Evolutionary conservation across 2,329 filamentous ascomycete species (phyloP).

Genomic region (Clonostachys solani): DNA sequence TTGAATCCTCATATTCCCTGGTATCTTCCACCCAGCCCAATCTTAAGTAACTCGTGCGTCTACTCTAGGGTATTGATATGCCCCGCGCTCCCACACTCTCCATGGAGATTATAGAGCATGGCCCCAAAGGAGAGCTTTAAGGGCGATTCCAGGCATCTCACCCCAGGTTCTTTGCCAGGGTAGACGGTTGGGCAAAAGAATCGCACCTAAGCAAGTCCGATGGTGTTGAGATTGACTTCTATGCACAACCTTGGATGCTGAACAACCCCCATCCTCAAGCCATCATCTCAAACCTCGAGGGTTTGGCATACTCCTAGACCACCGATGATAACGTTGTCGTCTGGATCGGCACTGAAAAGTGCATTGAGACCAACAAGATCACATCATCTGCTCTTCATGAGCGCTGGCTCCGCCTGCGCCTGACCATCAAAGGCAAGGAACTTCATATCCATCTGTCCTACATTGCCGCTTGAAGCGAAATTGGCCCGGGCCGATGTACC

Average conservation of each 20-base stretch:
- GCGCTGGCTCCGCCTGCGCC: constrained; percentile 5
- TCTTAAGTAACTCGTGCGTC: background rate
- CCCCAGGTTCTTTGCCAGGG: background rate
- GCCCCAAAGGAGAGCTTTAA: background rate
- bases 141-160: background rate
- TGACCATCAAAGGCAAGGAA: constrained; percentile 2
- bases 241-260: constrained; percentile 3
- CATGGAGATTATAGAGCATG: background rate
- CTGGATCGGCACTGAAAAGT: background rate
- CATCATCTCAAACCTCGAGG: constrained; percentile 2
- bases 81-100: background rate
- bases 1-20: background rate
- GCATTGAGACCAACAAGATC: background rate
- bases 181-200: background rate
- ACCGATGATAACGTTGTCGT: background rate
- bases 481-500: background rate
- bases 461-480: constrained; percentile 3
- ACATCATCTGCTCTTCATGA: background rate
- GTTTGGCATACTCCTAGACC: background rate
- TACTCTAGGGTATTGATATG: background rate
- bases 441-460: constrained; percentile 3
- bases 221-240: constrained; percentile 1
- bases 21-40: constrained; percentile 1
- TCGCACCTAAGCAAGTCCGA: background rate
- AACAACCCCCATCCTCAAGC: constrained; percentile 1